Evolutionary conservation across 805 yeast species (phyloP).

Genomic region (Cyberlindnera saturnus): DNA sequence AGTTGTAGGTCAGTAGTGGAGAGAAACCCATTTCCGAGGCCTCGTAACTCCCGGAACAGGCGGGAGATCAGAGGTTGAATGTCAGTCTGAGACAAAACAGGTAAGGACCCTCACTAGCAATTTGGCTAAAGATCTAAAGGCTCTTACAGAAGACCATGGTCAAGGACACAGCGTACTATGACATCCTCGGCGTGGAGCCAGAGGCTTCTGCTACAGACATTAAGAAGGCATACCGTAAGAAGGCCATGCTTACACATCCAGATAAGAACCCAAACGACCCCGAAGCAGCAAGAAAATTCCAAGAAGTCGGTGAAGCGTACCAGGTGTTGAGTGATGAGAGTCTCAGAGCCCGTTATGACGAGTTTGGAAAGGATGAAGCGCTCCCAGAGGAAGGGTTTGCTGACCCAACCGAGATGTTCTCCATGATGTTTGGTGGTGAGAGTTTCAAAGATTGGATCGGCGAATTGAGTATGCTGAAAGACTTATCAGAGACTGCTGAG

Average conservation of each 20-base stretch:
- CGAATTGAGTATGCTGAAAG: conserved; percentile 62
- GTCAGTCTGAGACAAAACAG: too few relatives aligned
- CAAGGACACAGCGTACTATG: conserved; percentile 81
- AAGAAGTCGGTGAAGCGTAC: conserved; percentile 63
- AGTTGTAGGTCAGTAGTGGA: too few relatives aligned
- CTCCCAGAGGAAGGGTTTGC: conserved; percentile 67
- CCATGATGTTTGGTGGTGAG: conserved; percentile 80
- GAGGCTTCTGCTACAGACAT: conserved; percentile 76
- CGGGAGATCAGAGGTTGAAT: too few relatives aligned
- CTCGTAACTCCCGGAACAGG: too few relatives aligned
- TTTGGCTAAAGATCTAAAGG: too few relatives aligned
- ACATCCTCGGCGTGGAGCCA: conserved; percentile 58
- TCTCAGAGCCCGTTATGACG: conserved; percentile 70
- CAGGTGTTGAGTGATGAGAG: conserved; percentile 73
- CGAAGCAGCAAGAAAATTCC: conserved; percentile 81
- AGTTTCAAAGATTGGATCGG: conserved; percentile 76
- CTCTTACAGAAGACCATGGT: conserved; percentile 12
- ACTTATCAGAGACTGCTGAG: conserved; percentile 52
- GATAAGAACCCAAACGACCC: conserved; percentile 96
- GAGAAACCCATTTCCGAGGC: too few relatives aligned
- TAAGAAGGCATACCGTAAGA: conserved; percentile 88
- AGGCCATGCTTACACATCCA: conserved; percentile 88
- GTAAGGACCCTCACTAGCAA: too few relatives aligned
- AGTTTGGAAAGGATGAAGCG: conserved; percentile 74
- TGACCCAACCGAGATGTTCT: conserved; percentile 84